Percentiles rank a stretch among this genome's conserved stretches.
Conservation (phyloP, 1,284 basidiomycete species). For the Rugosomyces carneus region DNA sequence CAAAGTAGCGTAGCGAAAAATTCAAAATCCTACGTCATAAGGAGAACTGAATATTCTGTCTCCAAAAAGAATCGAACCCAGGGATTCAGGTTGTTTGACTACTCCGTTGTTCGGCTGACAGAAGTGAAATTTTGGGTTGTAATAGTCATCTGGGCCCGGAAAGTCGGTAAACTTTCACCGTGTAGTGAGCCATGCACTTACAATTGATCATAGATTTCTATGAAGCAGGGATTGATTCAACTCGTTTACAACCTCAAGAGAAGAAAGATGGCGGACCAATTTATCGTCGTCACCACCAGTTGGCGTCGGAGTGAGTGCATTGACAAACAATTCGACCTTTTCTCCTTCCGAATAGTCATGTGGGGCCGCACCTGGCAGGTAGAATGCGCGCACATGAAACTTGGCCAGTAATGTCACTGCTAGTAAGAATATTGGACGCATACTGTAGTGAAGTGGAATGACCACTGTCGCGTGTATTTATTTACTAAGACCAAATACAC, state of each 20-base stretch:
- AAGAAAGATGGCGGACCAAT: slow-evolving; percentile 43
- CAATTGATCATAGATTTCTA: slow-evolving; percentile 83
- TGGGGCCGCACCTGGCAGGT: slow-evolving; percentile 66
- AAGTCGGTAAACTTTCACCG: background rate
- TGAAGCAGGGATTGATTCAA: background rate
- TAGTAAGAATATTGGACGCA: slow-evolving; percentile 18
- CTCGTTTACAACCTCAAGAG: background rate
- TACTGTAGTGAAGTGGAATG: slow-evolving; percentile 6
- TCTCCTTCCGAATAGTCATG: slow-evolving; percentile 70
- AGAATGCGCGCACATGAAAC: slow-evolving; percentile 33
- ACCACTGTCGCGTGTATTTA: background rate
- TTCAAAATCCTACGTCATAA: slow-evolving; percentile 64
- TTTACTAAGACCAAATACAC: too few relatives aligned
- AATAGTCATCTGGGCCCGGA: slow-evolving; percentile 68
- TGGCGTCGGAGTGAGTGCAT: slow-evolving; percentile 67
- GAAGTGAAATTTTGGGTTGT: slow-evolving; percentile 82
- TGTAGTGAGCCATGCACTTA: slow-evolving; percentile 26
- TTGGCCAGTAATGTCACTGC: slow-evolving; percentile 14
- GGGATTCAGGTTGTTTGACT: slow-evolving; percentile 76
- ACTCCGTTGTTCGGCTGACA: slow-evolving; percentile 78
- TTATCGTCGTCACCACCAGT: slow-evolving; percentile 77
- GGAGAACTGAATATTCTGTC: slow-evolving; percentile 93
- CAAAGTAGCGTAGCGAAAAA: background rate
- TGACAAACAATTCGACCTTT: slow-evolving; percentile 74
- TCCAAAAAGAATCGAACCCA: slow-evolving; percentile 93